These are phyloP conservation scores for Trametes cinnabarina DNA, from an alignment of 768 basidiomycete species.

Conservation along the genomic window DNA sequence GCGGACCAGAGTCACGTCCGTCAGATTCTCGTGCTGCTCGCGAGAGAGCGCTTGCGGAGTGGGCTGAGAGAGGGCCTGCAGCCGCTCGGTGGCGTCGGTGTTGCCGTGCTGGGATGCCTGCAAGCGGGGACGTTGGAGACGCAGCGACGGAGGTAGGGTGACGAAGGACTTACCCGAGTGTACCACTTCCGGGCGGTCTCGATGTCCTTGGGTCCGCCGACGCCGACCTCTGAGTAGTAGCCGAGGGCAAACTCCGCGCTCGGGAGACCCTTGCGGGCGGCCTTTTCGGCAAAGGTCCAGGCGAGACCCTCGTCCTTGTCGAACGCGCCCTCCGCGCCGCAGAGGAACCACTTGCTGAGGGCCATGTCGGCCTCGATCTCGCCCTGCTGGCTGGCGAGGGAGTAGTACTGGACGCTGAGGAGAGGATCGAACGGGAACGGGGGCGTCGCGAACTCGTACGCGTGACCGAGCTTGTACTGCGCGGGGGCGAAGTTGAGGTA, in stretches of 20 bases:
- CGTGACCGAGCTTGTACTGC: conserved; percentile 90
- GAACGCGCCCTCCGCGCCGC: conserved; percentile 73
- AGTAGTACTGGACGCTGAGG: conserved; percentile 88
- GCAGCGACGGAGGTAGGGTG: background rate
- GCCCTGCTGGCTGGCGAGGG: conserved; percentile 76
- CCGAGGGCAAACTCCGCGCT: conserved; percentile 95
- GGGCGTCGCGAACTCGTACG: conserved; percentile 86
- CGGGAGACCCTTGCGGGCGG: conserved; percentile 67
- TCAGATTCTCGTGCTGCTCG: conserved; percentile 75
- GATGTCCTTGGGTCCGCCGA: conserved; percentile 68
- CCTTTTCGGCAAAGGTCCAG: conserved; percentile 87
- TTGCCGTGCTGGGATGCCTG: conserved; percentile 81
- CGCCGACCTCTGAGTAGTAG: conserved; percentile 91
- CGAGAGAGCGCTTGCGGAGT: conserved; percentile 67
- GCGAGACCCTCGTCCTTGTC: conserved; percentile 88
- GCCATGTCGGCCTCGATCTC: conserved; percentile 97
- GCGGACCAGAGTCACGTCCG: conserved; percentile 77
- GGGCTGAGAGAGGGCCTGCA: conserved; percentile 63
- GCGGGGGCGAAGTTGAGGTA: conserved; percentile 82
- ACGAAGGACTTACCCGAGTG: conserved; percentile 41
- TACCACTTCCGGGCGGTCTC: conserved; percentile 79
- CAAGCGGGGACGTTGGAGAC: background rate
- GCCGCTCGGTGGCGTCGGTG: conserved; percentile 71
- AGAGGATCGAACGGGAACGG: conserved; percentile 88
- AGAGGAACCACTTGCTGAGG: conserved; percentile 94